Conservation (phyloP, 345 rosid species). For the Populus nigra region DNA sequence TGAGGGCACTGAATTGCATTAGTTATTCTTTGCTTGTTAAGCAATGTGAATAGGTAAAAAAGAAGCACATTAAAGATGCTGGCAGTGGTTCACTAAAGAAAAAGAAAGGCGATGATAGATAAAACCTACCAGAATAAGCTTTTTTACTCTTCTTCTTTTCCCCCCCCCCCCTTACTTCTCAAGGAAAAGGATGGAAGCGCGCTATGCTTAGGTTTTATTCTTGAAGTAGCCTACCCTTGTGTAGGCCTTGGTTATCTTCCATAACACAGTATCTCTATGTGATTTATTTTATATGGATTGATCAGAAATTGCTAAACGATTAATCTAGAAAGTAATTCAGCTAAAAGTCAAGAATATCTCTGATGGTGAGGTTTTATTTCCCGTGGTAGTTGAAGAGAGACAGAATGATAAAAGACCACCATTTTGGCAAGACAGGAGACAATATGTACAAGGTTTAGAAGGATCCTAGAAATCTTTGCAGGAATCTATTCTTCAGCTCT, state of each 20-base stretch:
- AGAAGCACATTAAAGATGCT: conserved; percentile 30
- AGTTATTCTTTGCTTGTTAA: conserved; percentile 35
- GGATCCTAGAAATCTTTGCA: background rate
- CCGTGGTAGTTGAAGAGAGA: conserved; percentile 25
- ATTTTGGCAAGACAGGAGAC: background rate
- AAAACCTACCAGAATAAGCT: conserved; percentile 46
- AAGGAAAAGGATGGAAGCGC: background rate
- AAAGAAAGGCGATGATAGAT: conserved; percentile 36
- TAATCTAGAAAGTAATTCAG: background rate
- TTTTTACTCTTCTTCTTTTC: conserved; percentile 4
- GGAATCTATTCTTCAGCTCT: background rate
- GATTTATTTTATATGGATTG: background rate
- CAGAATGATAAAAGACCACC: conserved; percentile 12
- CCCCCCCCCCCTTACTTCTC: background rate
- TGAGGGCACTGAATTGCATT: background rate
- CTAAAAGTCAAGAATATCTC: background rate
- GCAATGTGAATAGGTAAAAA: conserved; percentile 31
- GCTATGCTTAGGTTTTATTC: background rate
- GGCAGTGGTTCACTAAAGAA: conserved; percentile 28
- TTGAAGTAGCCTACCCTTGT: background rate
- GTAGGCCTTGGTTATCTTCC: background rate
- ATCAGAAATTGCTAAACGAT: background rate
- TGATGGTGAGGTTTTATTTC: conserved; percentile 24
- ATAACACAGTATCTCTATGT: too few relatives aligned
- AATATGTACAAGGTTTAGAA: background rate